Evolutionary conservation across 345 rosid genomes (phyloP).

Genomic region (Gossypioides kirkii): DNA sequence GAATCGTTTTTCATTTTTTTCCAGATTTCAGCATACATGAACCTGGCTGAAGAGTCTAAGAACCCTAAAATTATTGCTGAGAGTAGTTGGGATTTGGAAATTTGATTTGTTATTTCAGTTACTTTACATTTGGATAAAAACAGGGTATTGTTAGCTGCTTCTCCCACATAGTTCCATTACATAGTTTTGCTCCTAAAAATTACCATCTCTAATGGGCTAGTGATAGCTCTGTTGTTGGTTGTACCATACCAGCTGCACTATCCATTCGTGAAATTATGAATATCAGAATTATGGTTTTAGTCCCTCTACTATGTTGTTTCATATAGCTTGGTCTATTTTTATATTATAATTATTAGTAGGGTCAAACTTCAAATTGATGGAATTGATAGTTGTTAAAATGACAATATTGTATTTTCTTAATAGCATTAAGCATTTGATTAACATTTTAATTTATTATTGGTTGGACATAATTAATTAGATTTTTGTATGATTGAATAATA

Average conservation of each 20-base stretch:
- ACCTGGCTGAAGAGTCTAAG: slow-evolving; percentile 13
- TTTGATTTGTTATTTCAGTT: slow-evolving; percentile 10
- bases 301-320: background rate
- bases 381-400: no score
- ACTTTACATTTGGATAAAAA: slow-evolving; percentile 15
- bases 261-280: slow-evolving; percentile 7
- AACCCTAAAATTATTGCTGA: slow-evolving; percentile 8
- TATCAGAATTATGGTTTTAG: background rate
- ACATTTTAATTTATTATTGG: no score
- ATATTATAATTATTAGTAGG: no score
- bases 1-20: background rate
- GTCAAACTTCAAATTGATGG: no score
- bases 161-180: background rate
- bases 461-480: no score
- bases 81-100: slow-evolving; percentile 12
- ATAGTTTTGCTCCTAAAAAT: background rate
- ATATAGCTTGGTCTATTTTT: no score
- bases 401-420: no score
- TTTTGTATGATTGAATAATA: no score
- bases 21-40: slow-evolving; percentile 7
- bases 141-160: background rate
- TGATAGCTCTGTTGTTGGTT: slow-evolving; percentile 4
- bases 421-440: no score
- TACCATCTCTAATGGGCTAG: background rate
- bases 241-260: background rate